phyloP scores from a whole-genome alignment of 2,329 filamentous ascomycete genomes.

The Aspergillus pseudoglaucus region DNA sequence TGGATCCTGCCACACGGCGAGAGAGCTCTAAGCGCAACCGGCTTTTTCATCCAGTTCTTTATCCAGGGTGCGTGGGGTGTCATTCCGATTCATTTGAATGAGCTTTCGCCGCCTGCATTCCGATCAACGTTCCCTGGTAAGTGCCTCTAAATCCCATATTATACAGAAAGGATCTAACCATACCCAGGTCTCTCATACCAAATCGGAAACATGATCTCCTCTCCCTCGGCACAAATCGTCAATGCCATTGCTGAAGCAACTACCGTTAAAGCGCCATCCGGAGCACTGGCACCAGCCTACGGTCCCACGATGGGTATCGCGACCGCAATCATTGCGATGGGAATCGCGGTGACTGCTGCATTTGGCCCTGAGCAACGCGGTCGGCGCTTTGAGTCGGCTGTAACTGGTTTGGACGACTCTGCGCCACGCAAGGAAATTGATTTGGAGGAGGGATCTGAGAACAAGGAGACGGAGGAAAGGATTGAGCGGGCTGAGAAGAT shows the following conservation, averaged over 20 bases:
- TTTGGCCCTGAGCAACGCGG: constrained; percentile 70
- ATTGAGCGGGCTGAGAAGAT: constrained; percentile 16
- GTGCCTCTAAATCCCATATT: background rate
- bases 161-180: constrained; percentile 2
- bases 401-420: constrained; percentile 33
- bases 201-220: constrained; percentile 58
- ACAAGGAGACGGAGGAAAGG: constrained; percentile 17
- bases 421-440: constrained; percentile 11
- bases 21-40: constrained; percentile 21
- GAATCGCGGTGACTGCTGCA: constrained; percentile 61
- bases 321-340: constrained; percentile 67
- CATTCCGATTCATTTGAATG: constrained; percentile 69
- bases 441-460: constrained; percentile 13
- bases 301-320: constrained; percentile 69
- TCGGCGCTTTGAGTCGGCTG: constrained; percentile 58
- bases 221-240: constrained; percentile 68
- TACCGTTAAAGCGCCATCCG: constrained; percentile 49
- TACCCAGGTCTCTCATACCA: constrained; percentile 56
- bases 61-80: constrained; percentile 66
- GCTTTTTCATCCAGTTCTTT: constrained; percentile 53
- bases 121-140: constrained; percentile 59
- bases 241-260: constrained; percentile 64
- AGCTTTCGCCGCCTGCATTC: constrained; percentile 65
- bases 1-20: constrained; percentile 54
- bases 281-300: constrained; percentile 60